Conservation (phyloP, 106 monocot species). For the Narthecium ossifragum region DNA sequence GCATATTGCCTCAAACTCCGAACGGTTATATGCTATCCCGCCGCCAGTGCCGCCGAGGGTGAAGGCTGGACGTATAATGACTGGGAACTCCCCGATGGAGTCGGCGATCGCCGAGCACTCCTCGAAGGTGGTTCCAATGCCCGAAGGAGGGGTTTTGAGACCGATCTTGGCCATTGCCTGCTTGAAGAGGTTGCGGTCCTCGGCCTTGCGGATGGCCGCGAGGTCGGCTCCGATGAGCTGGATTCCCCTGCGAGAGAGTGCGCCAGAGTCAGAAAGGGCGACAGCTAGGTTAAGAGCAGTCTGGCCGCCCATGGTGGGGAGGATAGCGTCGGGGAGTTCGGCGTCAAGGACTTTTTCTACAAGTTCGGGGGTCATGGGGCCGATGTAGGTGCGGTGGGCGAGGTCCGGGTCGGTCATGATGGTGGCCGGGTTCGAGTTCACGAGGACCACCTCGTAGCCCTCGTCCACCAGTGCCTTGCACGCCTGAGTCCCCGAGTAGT, state of each 20-base stretch:
- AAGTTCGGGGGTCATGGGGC: conserved; percentile 88
- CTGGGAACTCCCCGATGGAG: conserved; percentile 69
- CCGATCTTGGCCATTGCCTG: conserved; percentile 85
- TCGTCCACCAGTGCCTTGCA: conserved; percentile 92
- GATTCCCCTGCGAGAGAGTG: conserved; percentile 49
- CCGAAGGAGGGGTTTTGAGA: conserved; percentile 90
- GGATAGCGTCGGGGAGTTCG: conserved; percentile 85
- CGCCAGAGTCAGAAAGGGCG: conserved; percentile 72
- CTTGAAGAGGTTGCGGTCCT: conserved; percentile 88
- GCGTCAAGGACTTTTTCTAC: conserved; percentile 59
- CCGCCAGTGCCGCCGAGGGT: conserved; percentile 94
- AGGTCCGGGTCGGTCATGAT: conserved; percentile 98
- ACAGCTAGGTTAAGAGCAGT: conserved; percentile 97
- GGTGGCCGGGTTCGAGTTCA: conserved; percentile 99
- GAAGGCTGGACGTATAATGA: conserved; percentile 89
- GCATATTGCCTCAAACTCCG: conserved; percentile 86
- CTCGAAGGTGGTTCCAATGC: conserved; percentile 81
- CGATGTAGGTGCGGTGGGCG: conserved; percentile 82
- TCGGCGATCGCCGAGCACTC: conserved; percentile 71
- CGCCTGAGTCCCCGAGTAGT: conserved; percentile 94
- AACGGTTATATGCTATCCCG: conserved; percentile 86
- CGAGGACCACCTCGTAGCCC: conserved; percentile 87
- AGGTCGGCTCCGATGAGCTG: conserved; percentile 93
- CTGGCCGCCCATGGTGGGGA: conserved; percentile 99
- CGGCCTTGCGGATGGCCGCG: conserved; percentile 69